phyloP scores from a whole-genome alignment of 2,329 filamentous ascomycete species.

The Epichloe glyceriae region DNA sequence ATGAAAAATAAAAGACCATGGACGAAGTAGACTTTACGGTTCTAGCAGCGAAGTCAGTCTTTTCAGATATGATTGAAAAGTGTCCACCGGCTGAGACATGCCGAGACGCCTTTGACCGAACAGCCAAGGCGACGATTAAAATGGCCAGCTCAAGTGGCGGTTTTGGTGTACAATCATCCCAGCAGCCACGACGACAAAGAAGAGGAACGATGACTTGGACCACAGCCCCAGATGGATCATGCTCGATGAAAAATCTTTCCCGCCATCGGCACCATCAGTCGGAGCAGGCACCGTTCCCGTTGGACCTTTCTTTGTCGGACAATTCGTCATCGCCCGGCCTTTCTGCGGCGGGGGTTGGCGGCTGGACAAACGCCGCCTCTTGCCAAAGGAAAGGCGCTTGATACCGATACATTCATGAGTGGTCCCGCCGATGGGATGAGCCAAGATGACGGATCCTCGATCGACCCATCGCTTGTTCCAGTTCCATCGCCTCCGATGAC shows the following conservation, averaged over 20 bases:
- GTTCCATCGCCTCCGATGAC: constrained; percentile 31
- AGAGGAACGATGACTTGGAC: constrained; percentile 19
- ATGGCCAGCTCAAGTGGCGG: constrained; percentile 85
- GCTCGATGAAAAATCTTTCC: constrained; percentile 7
- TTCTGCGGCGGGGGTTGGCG: constrained; percentile 20
- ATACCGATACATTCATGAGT: constrained; percentile 18
- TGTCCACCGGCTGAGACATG: constrained; percentile 92
- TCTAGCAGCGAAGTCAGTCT: constrained; percentile 80
- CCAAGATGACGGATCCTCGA: constrained; percentile 16
- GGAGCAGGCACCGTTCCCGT: constrained; percentile 20
- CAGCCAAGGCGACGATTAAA: constrained; percentile 87
- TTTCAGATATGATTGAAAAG: constrained; percentile 83
- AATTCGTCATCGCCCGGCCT: constrained; percentile 28
- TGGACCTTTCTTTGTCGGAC: constrained; percentile 26
- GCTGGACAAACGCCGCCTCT: constrained; percentile 23
- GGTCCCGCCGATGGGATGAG: constrained; percentile 17
- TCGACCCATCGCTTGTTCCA: constrained; percentile 31
- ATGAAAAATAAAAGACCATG: constrained; percentile 43
- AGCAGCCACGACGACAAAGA: constrained; percentile 15
- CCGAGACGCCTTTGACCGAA: constrained; percentile 85
- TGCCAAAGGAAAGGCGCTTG: constrained; percentile 24
- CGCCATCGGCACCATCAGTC: constrained; percentile 18
- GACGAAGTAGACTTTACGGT: constrained; percentile 98
- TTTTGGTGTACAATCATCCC: constrained; percentile 40
- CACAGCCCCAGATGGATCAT: constrained; percentile 14